Percentiles rank a stretch among this genome's conserved stretches.
Conservation (phyloP, 2,329 filamentous ascomycete species). For the Penicillium sp. region DNA sequence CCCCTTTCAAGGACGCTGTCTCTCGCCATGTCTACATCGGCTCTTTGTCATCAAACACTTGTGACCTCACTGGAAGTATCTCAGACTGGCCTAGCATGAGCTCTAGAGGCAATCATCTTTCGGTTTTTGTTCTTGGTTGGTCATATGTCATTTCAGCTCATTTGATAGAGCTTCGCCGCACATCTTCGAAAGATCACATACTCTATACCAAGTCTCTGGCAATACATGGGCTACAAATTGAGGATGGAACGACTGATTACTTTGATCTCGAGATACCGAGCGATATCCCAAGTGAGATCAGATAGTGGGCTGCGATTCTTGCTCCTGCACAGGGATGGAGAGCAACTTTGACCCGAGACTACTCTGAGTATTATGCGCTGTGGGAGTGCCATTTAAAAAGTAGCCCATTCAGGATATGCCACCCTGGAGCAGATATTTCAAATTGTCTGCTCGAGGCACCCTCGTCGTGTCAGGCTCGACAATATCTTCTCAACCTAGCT, state of each 20-base stretch:
- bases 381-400: background rate
- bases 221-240: too few species aligned
- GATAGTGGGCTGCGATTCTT: slow-evolving; percentile 3
- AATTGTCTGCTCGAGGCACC: background rate
- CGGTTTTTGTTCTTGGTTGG: background rate
- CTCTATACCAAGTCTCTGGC: too few species aligned
- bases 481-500: slow-evolving; percentile 16
- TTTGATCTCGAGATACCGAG: too few species aligned
- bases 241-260: too few species aligned
- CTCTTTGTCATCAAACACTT: background rate
- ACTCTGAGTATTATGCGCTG: background rate
- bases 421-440: background rate
- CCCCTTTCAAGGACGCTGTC: background rate
- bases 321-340: background rate
- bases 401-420: background rate
- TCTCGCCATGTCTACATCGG: background rate
- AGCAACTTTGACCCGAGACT: background rate
- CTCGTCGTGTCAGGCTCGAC: background rate
- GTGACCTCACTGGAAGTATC: background rate
- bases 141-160: slow-evolving; percentile 1
- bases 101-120: background rate
- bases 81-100: background rate
- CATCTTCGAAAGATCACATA: too few species aligned
- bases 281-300: background rate
- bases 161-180: background rate